A percentile compares a stretch with the other conserved stretches of the same genome.
Conservation (phyloP, 2,329 filamentous ascomycete species). For the Aspergillus thermomutatus region DNA sequence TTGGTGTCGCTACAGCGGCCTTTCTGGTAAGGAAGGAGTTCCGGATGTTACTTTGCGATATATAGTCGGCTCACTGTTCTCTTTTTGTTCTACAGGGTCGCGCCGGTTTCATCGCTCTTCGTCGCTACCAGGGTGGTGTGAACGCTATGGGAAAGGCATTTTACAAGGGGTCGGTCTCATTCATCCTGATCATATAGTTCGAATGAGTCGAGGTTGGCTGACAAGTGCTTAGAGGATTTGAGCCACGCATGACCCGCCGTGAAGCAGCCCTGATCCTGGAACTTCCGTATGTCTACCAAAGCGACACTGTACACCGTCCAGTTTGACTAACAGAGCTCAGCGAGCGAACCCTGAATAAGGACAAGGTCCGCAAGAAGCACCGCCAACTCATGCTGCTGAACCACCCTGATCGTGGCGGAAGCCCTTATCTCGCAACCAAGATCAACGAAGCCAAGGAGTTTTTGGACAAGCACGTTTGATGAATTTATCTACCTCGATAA, state of each 20-base stretch:
- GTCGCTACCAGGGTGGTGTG: conserved; percentile 66
- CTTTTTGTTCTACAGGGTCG: conserved; percentile 63
- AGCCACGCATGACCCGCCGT: conserved; percentile 85
- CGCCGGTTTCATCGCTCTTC: conserved; percentile 84
- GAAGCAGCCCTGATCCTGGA: conserved; percentile 90
- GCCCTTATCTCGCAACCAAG: conserved; percentile 93
- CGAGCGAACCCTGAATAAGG: conserved; percentile 82
- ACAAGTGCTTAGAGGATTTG: conserved; percentile 64
- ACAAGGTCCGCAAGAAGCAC: conserved; percentile 93
- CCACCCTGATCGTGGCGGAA: conserved; percentile 95
- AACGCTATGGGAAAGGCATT: conserved; percentile 84
- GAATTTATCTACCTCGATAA: not conserved
- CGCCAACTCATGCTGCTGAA: conserved; percentile 95
- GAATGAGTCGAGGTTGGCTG: conserved; percentile 5
- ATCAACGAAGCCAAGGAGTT: conserved; percentile 98
- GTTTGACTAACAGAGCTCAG: conserved; percentile 45
- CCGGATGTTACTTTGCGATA: not conserved
- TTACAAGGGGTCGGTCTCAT: conserved; percentile 69
- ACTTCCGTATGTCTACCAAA: conserved; percentile 63
- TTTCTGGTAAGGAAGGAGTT: conserved; percentile 66
- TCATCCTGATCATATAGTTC: not conserved
- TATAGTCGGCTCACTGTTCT: conserved; percentile 10
- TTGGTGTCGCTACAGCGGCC: conserved; percentile 57
- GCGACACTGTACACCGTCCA: not conserved
- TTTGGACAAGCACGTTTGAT: conserved; percentile 66